Percentiles rank a stretch among this genome's conserved stretches.
These are phyloP conservation scores for Cyphellophora europaea DNA, from an alignment of 2,329 filamentous ascomycete species.

Conservation along the genomic window DNA sequence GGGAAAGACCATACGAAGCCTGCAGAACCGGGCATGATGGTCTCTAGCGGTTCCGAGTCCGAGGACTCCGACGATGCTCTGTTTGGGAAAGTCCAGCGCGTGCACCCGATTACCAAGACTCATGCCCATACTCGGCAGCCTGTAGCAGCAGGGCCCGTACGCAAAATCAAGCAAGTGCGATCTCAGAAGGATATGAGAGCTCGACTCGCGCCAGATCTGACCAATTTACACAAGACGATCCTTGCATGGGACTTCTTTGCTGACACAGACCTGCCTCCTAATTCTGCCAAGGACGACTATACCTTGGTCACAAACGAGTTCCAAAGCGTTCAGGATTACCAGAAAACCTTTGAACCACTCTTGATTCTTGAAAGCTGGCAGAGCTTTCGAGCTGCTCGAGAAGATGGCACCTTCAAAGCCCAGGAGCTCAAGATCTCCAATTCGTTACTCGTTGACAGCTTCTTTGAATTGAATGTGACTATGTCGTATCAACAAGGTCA, in stretches of 20 bases:
- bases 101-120: constrained; percentile 35
- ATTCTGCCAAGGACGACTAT: constrained; percentile 59
- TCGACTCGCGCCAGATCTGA: constrained; percentile 80
- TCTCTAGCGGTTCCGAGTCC: constrained; percentile 58
- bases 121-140: constrained; percentile 30
- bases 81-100: constrained; percentile 43
- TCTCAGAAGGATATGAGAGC: constrained; percentile 92
- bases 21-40: constrained; percentile 80
- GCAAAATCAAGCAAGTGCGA: constrained; percentile 70
- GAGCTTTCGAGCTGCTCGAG: constrained; percentile 78
- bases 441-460: constrained; percentile 83
- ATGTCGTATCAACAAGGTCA: constrained; percentile 63
- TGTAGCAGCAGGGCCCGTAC: constrained; percentile 56
- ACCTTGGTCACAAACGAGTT: constrained; percentile 71
- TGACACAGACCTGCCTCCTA: constrained; percentile 73
- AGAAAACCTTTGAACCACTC: constrained; percentile 81
- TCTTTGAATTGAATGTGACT: constrained; percentile 80
- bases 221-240: constrained; percentile 73
- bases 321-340: constrained; percentile 66
- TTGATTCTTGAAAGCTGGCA: constrained; percentile 93
- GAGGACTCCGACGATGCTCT: constrained; percentile 66
- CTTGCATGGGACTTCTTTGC: constrained; percentile 95
- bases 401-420: constrained; percentile 69
- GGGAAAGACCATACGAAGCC: constrained; percentile 66
- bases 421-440: constrained; percentile 85